phyloP scores from a whole-genome alignment of 148 eudicot species.

The Oxyria digyna region DNA sequence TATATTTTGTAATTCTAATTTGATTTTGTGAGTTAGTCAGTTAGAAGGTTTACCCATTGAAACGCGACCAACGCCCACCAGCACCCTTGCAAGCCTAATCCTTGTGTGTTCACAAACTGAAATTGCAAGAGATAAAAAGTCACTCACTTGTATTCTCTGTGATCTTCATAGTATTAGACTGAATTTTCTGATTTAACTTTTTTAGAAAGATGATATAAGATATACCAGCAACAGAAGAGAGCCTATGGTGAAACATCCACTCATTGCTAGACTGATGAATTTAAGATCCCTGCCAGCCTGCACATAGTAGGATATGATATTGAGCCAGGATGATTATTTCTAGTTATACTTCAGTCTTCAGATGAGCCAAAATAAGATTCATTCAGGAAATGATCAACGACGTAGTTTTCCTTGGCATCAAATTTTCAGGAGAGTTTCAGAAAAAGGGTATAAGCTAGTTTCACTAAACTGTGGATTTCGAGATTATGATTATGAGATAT shows the following conservation, averaged over 20 bases:
- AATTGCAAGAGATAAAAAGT: not conserved
- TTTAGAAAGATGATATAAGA: not conserved
- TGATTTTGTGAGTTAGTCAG: not conserved
- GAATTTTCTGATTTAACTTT: not conserved
- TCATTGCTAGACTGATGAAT: constrained; percentile 72
- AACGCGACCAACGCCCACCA: constrained; percentile 45
- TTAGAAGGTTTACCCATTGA: constrained; percentile 30
- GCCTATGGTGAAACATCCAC: constrained; percentile 52
- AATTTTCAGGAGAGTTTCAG: not conserved
- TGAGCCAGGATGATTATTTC: not conserved
- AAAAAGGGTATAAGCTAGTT: not conserved
- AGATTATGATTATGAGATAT: not conserved
- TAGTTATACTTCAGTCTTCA: not conserved
- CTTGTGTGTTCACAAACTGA: constrained; percentile 29
- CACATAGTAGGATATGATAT: constrained; percentile 11
- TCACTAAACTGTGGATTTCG: not conserved
- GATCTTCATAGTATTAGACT: not conserved
- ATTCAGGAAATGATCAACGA: not conserved
- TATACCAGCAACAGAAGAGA: constrained; percentile 60
- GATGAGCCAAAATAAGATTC: not conserved
- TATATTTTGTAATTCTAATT: not conserved
- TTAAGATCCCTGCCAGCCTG: constrained; percentile 89
- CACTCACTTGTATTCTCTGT: not conserved
- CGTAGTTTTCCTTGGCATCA: not conserved
- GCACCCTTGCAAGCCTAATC: constrained; percentile 30